Base-by-base conservation (phyloP, 1,284 basidiomycete genomes). In the Fomitopsis palustris region DNA sequence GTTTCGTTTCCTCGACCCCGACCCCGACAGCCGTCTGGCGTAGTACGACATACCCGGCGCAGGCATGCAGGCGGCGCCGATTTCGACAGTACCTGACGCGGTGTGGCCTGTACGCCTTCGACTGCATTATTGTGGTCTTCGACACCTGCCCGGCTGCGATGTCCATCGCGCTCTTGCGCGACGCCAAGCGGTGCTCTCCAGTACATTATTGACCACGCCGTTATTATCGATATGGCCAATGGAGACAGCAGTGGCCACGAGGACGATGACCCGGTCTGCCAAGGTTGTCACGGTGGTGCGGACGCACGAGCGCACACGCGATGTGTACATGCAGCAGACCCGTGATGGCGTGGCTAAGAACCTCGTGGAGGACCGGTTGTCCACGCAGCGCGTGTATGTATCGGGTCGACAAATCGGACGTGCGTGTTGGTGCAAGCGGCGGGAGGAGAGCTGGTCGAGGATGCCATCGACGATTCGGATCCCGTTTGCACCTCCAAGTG, bases 11-110 rank as follows among this genome's bases (percentile, higher is more conserved):
- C 14, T 19, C 21, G 55, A 56, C 35, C 31, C 42, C 21, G 19
- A 49, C 14, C 19, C 23, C 19, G 29, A 7, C 7, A 23, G 2
- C 12, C 55, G 25, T 4, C 6, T 56, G n/a, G 42, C 49, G 16
- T 56, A 29, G 45, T 56, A 56, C 33, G 55, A 56, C 29, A 31
- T 56, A 21, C 55, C 55, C 12, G 55, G 45, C 3, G 45, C 55
- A 21, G 55, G 55, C 14, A 56, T 19, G 14, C 45, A 49, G 9
- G 45, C 45, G 17, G 27, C 21, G 5, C 45, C 55, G 6, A 56
- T 21, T n/a, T n/a, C 47, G 55, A 43, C 12, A 33, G 1, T 51
- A 49, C 33, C 47, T 51, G 29, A 51, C 45, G 16, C 43, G 35
- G 8, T 43, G 38, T 6, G 55, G 45, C 8, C 21, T 56, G 31